phyloP scores from a whole-genome alignment of 2,329 filamentous ascomycete genomes.

The Coniochaeta prunicola region DNA sequence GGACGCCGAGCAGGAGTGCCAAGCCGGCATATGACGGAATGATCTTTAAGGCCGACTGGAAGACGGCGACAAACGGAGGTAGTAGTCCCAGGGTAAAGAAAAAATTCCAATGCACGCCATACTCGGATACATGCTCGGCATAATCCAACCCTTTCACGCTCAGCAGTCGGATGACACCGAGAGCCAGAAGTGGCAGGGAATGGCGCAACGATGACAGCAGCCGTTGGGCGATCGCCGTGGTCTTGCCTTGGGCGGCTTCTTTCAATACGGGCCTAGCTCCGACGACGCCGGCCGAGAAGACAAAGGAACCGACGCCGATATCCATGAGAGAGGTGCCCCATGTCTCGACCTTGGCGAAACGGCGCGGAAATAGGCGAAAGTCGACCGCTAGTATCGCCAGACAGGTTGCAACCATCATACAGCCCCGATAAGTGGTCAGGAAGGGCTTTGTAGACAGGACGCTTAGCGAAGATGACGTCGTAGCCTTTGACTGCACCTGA shows the following conservation, averaged over 20 bases:
- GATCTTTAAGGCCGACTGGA: constrained; percentile 62
- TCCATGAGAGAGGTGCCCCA: constrained; percentile 99
- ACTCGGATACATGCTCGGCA: constrained; percentile 93
- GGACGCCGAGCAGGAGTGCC: constrained; percentile 57
- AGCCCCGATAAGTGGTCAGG: constrained; percentile 82
- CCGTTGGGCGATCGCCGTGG: constrained; percentile 45
- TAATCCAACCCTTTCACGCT: constrained; percentile 94
- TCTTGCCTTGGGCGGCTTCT: constrained; percentile 46
- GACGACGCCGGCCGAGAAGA: constrained; percentile 90
- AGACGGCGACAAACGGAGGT: constrained; percentile 80
- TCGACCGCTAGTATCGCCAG: constrained; percentile 94
- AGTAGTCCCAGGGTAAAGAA: constrained; percentile 92
- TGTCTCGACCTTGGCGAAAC: constrained; percentile 97
- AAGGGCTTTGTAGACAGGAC: constrained; percentile 80
- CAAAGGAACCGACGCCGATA: constrained; percentile 92
- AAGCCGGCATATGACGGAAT: constrained; percentile 73
- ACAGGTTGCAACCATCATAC: constrained; percentile 87
- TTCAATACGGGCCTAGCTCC: constrained; percentile 75
- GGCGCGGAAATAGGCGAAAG: constrained; percentile 84
- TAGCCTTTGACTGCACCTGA: not conserved
- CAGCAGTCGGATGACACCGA: constrained; percentile 75
- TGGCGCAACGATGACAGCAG: constrained; percentile 66
- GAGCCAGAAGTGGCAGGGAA: constrained; percentile 70
- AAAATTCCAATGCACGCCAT: constrained; percentile 99
- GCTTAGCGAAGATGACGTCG: constrained; percentile 23